Base-by-base conservation (phyloP, 2,329 filamentous ascomycete species). In the Sporothrix phasma region DNA sequence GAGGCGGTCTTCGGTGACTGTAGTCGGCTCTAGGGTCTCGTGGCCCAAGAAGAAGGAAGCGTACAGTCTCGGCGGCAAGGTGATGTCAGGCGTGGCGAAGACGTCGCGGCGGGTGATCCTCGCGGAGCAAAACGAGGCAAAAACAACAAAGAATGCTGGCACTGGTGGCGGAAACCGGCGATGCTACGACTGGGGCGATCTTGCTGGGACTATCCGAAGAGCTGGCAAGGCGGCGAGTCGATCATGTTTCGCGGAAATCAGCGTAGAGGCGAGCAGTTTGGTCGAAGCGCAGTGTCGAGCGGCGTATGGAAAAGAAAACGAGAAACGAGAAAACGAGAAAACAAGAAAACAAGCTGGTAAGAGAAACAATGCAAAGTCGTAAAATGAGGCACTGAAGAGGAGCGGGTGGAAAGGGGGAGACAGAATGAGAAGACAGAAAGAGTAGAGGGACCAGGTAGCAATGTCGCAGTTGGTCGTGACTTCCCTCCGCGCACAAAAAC, bases 401-500 rank as follows among this genome's bases (percentile, higher is more conserved):
- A 53, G 24, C 34, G 46, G 8, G 34, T 37, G 24, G n/a, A 43
- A 22, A 19, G 46, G 26, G 39, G 61, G 47, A 31, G 46, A n/a
- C 47, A 34, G 26, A 26, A 63, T 58, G 34, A 41, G 41, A 47
- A 13, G 49, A 24, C n/a, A 46, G 41, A 37, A 63, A 22, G 37
- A 34, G 41, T 39, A 24, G 31, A 24, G 49, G 17, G 46, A 22
- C 19, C 34, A 31, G 19, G 58, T n/a, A 39, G 13, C 34, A 53
- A 41, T 24, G 46, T 53, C 47, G 47, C 60, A 62, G 60, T 53
- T 45, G 59, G 59, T 51, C 60, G 60, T 53, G 22, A n/a, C 46
- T 62, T 62, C 45, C n/a, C 54, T 58, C 37, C 39, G 60, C 60
- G 47, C 46, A 62, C 60, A 49, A 61, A 51, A 51, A 56, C 31